Base-by-base conservation (phyloP, 495 filamentous ascomycete species). In the Aeminium ludgeri region DNA sequence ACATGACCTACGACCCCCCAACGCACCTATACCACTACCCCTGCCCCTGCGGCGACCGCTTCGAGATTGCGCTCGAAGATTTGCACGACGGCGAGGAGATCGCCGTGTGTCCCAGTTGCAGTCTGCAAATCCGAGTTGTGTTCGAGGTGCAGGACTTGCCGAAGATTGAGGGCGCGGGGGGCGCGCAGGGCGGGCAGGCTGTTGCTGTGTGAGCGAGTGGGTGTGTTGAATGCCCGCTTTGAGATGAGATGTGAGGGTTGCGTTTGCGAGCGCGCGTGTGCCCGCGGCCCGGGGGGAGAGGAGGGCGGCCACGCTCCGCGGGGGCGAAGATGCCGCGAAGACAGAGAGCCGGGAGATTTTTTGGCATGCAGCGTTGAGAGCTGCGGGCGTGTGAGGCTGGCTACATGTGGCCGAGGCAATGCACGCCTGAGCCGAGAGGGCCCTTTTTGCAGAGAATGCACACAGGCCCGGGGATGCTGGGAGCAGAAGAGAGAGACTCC, bases 11-110 rank as follows among this genome's bases (percentile, higher is more conserved):
- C 60, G 85, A 97, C 59, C 62, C 76, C 18, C 68, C 68, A 2
- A 66, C 83, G 16, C 76, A 91, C 59, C 75, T 92, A 53, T 97
- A 93, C 62, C 81, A 86, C 59, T 94, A 85, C 59, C 89, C 89
- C 12, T 97, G 89, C 57, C 89, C 89, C 0, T 97, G 89, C 59
- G 89, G 89, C 59, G 89, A 97, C 64, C 78, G 84, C 28, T 97
- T 97, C 65, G 82, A 95, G 64, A 96, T 97, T 55, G 70, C 70
- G 13, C 73, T 96, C 36, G 68, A 66, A 30, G 86, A 96, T 58
- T 61, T 97, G 46, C 72, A 78, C 36, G 86, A 95, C 50, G 81
- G 78, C 3, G 79, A 86, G 55, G 86, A 96, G 31, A 80, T 96
- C 41, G 89, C 80, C 0, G 85, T 96, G 6, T 97, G 89, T 57